Evolutionary conservation across 805 yeast genomes (phyloP), one percentile per base, ranked within the genome.

Genomic region (Wickerhamomyces alni): DNA sequence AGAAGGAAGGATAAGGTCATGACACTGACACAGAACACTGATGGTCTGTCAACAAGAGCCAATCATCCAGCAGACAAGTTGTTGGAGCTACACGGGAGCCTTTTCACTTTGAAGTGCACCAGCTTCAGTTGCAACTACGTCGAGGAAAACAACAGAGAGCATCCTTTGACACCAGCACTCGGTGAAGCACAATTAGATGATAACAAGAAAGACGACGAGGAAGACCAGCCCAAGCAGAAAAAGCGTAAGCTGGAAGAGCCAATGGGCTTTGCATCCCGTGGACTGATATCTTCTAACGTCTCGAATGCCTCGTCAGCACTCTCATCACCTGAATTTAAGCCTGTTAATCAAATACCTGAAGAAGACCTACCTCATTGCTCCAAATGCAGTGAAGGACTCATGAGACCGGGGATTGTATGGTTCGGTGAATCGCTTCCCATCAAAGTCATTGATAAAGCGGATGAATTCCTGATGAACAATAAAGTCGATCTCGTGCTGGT

Each of bases 381-480:
- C 0, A 63, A 62, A 10, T 88, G 97, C 55, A 55, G 65, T n/a
- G 70, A 67, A 5, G 82, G 80, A 0, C 55, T 83, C 11, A 61
- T 88, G 42, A 67, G 96, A 17, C 97, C 97, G 0, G 95, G 93
- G 0, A 94, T 88, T 3, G 89, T 87, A 6, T 88, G 96, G 96
- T 87, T 83, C 61, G 96, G 96, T n/a, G 97, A 88, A 59, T 72
- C 87, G 13, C 63, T 88, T 33, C 87, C 95, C 0, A 58, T 85
- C 39, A 62, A 62, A 35, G 72, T 70, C 11, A 72, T 88, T 41
- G 80, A 78, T 44, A 63, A 63, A 32, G 87, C 86, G 5, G 96
- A 87, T 61, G 76, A 74, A 33, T 87, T 84, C 50, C 69, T 87
- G 6, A 52, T 65, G 10, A 65, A 66, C 19, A 59, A 60, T 5